These are phyloP conservation scores for Colletotrichum limetticola DNA, from an alignment of 2,329 filamentous ascomycete genomes.

Conservation along the genomic window DNA sequence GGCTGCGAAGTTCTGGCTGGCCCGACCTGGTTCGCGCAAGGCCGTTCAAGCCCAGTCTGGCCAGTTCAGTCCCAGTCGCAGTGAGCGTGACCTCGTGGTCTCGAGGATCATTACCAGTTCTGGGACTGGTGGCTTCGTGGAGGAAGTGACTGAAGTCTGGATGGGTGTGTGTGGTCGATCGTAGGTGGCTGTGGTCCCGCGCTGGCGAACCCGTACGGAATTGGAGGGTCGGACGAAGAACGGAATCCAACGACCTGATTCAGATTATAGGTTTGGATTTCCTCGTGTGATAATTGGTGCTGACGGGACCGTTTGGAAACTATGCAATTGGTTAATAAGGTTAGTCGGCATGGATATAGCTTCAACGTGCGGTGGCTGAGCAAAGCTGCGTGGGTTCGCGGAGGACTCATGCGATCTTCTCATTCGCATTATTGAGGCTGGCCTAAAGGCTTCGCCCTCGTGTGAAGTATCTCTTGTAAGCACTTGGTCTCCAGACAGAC, in stretches of 20 bases:
- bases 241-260: neutral
- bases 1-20: neutral
- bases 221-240: conserved; percentile 11
- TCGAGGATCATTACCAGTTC: conserved; percentile 28
- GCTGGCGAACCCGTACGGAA: conserved; percentile 13
- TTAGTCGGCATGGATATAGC: neutral
- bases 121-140: neutral
- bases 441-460: neutral
- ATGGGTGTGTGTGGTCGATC: conserved; percentile 1
- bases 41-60: neutral
- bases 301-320: neutral
- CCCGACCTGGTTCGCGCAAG: neutral
- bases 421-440: neutral
- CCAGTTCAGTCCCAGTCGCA: neutral
- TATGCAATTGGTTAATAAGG: neutral
- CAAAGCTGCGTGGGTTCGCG: neutral
- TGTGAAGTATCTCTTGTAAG: neutral
- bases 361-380: conserved; percentile 1
- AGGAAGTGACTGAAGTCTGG: neutral
- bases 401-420: neutral
- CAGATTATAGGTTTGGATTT: neutral
- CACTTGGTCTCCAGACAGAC: neutral
- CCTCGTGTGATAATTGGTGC: neutral
- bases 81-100: conserved; percentile 28
- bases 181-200: conserved; percentile 18